A percentile compares a stretch with the other conserved stretches of the same genome.
Evolutionary conservation across 805 yeast species (phyloP).

Genomic region (Candida tammaniensis): DNA sequence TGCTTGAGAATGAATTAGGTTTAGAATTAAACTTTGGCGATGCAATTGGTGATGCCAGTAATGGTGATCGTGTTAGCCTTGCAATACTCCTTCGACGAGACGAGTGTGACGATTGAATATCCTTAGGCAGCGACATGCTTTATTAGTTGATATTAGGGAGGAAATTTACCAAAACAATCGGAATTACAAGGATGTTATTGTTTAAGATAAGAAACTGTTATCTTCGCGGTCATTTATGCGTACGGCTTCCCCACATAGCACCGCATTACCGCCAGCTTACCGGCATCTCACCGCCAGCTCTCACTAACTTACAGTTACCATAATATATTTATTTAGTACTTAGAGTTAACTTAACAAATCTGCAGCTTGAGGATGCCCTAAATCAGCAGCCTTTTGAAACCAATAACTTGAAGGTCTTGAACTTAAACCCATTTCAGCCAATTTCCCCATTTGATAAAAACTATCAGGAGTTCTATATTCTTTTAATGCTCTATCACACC

Average conservation of each 20-base stretch:
- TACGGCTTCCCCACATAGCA: too few species aligned
- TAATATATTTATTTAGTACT: too few species aligned
- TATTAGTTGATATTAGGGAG: neutral
- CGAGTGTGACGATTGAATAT: slow-evolving; percentile 14
- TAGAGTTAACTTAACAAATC: slow-evolving; percentile 3
- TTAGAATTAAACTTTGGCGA: slow-evolving; percentile 16
- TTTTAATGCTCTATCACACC: slow-evolving; percentile 43
- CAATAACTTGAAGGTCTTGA: slow-evolving; percentile 26
- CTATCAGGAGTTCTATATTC: slow-evolving; percentile 40
- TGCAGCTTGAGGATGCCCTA: slow-evolving; percentile 23
- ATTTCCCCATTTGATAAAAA: slow-evolving; percentile 36
- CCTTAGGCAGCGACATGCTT: slow-evolving; percentile 16
- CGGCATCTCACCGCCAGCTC: too few species aligned
- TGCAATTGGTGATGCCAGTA: slow-evolving; percentile 21
- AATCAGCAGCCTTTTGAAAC: slow-evolving; percentile 32
- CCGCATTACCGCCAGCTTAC: too few species aligned
- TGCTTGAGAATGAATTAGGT: slow-evolving; percentile 11
- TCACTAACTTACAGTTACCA: neutral
- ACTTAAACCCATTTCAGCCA: slow-evolving; percentile 35
- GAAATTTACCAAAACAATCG: neutral
- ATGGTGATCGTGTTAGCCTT: slow-evolving; percentile 27
- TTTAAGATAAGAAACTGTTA: neutral
- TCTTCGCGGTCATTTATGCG: slow-evolving; percentile 2
- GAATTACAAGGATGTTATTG: neutral
- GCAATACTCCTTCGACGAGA: slow-evolving; percentile 28